phyloP scores from a whole-genome alignment of 345 rosid genomes.

The Eucalyptus cladocalyx region DNA sequence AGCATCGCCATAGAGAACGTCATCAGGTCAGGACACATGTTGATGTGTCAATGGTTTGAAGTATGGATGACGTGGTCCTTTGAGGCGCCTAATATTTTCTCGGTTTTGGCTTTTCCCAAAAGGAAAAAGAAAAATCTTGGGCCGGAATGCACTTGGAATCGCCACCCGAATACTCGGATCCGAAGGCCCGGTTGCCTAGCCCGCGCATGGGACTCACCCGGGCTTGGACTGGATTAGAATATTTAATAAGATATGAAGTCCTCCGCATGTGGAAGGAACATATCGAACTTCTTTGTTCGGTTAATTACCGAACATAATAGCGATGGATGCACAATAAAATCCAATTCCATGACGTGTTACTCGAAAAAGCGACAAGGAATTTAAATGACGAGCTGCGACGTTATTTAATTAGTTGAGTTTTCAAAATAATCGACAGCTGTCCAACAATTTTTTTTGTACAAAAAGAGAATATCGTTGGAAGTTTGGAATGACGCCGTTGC shows the following conservation, averaged over 20 bases:
- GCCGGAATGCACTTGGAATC: not conserved
- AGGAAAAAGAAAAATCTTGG: not conserved
- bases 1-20: too few species aligned
- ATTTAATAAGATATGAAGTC: not conserved
- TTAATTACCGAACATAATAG: not conserved
- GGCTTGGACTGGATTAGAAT: not conserved
- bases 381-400: accelerated
- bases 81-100: too few species aligned
- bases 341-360: not conserved
- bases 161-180: not conserved
- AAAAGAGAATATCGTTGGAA: not conserved
- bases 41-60: too few species aligned
- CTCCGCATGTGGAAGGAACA: not conserved
- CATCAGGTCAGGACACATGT: too few species aligned
- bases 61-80: too few species aligned
- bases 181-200: not conserved
- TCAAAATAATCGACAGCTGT: accelerated
- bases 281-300: not conserved
- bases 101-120: not conserved
- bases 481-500: not conserved
- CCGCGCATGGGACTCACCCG: not conserved
- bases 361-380: accelerated
- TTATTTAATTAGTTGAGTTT: not conserved
- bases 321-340: not conserved
- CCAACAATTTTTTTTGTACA: not conserved